phyloP scores from a whole-genome alignment of 208 protist genomes.

The Wallacemonas sp. region DNA sequence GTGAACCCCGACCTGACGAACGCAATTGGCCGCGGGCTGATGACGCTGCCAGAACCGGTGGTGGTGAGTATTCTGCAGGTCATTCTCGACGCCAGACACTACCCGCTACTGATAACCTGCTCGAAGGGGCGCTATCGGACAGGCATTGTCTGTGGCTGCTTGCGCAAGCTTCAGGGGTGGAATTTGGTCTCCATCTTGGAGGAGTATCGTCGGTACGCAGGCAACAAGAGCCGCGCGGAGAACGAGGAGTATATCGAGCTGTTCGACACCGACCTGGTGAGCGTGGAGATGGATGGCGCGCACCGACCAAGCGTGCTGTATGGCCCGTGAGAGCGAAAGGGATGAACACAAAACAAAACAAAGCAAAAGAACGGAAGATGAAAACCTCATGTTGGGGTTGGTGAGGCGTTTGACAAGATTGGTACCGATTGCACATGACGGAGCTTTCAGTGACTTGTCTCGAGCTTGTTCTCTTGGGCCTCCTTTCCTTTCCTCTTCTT shows the following conservation, averaged over 20 bases:
- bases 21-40: conserved; percentile 32
- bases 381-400: no score
- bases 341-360: no score
- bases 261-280: conserved; percentile 98
- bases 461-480: no score
- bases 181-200: conserved; percentile 98
- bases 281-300: conserved; percentile 55
- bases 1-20: conserved; percentile 2
- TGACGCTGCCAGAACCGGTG: conserved; percentile 85
- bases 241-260: conserved; percentile 99
- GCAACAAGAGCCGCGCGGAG: conserved; percentile 90
- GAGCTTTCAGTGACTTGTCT: no score
- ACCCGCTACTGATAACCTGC: conserved; percentile 97
- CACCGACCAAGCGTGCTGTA: conserved; percentile 77
- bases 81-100: conserved; percentile 93
- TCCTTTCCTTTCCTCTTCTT: no score
- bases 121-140: conserved; percentile 96
- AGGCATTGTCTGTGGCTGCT: conserved; percentile 97
- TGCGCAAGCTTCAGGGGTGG: conserved; percentile 98
- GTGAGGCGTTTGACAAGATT: no score
- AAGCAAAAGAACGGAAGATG: no score
- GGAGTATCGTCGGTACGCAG: conserved; percentile 97
- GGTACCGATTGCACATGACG: no score
- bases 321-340: conserved; percentile 3
- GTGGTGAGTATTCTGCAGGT: conserved; percentile 93